Evolutionary conservation across 2,329 filamentous ascomycete genomes (phyloP).

Genomic region (Neurospora crassa): DNA sequence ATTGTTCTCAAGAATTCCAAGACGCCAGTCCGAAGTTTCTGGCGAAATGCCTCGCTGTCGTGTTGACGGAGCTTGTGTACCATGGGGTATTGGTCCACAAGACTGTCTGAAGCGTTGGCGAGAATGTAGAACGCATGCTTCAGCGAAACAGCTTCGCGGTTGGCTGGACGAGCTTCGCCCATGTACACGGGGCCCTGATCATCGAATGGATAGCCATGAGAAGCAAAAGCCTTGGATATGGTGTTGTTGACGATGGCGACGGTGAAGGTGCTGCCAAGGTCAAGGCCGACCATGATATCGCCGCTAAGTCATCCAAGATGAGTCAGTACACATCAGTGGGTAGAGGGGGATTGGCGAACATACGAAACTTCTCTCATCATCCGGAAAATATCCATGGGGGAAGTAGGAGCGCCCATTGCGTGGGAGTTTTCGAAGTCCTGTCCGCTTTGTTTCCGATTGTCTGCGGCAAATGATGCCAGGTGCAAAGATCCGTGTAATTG

Average conservation of each 20-base stretch:
- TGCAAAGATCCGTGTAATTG: neutral
- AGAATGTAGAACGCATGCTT: constrained; percentile 3
- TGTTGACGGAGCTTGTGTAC: neutral
- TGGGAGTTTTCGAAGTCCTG: neutral
- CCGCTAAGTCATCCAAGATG: neutral
- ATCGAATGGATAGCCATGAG: neutral
- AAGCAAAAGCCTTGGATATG: neutral
- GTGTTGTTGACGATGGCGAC: neutral
- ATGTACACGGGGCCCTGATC: neutral
- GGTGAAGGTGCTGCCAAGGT: neutral
- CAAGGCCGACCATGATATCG: neutral
- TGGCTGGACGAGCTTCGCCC: neutral
- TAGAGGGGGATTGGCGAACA: neutral
- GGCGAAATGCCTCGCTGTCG: neutral
- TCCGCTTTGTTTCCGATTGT: neutral
- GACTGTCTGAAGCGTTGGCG: neutral
- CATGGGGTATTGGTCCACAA: constrained; percentile 1
- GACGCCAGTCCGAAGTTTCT: neutral
- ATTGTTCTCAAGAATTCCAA: neutral
- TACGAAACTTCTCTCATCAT: fast-evolving
- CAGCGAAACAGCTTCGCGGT: neutral
- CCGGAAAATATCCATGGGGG: neutral
- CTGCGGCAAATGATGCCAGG: neutral
- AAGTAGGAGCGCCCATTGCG: too few relatives aligned
- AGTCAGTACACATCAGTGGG: neutral